phyloP scores from a whole-genome alignment of 106 monocot species.

The Narthecium ossifragum region DNA sequence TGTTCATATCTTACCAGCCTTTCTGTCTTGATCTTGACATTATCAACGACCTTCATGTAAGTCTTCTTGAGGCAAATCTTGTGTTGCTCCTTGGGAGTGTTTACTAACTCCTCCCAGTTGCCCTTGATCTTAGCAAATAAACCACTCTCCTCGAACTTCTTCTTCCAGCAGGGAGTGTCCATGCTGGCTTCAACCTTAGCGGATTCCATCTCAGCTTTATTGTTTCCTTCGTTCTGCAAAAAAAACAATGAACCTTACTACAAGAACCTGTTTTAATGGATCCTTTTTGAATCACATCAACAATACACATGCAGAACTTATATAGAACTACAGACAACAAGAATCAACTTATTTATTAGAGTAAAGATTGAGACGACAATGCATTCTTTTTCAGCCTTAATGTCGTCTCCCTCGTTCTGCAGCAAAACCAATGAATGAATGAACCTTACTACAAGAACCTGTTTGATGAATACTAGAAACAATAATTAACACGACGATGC shows the following conservation, averaged over 20 bases:
- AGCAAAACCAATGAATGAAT: no score
- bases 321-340: no score
- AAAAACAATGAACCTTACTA: background rate
- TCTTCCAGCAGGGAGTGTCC: slow-evolving; percentile 7
- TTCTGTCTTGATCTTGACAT: background rate
- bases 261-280: no score
- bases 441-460: no score
- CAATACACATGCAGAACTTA: no score
- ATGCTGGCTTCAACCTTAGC: background rate
- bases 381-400: no score
- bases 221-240: background rate
- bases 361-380: no score
- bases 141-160: background rate
- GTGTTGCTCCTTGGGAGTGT: slow-evolving; percentile 8
- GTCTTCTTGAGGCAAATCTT: slow-evolving; percentile 15
- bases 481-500: no score
- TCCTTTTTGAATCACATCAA: no score
- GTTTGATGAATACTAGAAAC: no score
- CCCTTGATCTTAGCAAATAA: background rate
- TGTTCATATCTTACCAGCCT: background rate
- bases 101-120: background rate
- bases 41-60: background rate
- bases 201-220: background rate
- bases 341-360: no score
- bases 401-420: no score